Evolutionary conservation across 306 rosid species (phyloP).

Genomic region (Lathyrus sativus): DNA sequence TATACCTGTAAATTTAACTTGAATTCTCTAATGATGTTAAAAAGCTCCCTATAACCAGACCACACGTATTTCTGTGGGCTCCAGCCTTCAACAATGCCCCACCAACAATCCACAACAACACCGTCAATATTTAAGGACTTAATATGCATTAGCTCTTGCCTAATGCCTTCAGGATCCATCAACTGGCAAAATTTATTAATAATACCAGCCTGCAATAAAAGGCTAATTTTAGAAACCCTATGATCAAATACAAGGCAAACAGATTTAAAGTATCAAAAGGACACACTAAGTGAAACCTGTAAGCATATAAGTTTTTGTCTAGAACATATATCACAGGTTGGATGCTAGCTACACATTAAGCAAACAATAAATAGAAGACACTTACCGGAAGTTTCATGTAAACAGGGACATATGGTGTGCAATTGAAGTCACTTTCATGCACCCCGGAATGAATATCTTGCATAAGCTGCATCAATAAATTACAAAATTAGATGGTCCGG

Average conservation of each 20-base stretch:
- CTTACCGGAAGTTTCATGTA: constrained; percentile 76
- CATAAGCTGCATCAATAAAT: constrained; percentile 68
- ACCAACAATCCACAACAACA: constrained; percentile 89
- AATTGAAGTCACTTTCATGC: constrained; percentile 60
- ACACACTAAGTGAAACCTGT: constrained; percentile 26
- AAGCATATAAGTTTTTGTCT: constrained; percentile 15
- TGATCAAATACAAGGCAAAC: constrained; percentile 21
- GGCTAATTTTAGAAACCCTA: constrained; percentile 34
- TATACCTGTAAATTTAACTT: constrained; percentile 85
- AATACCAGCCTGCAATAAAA: constrained; percentile 69
- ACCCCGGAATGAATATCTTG: constrained; percentile 71
- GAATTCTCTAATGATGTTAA: constrained; percentile 72
- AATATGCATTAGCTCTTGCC: constrained; percentile 74
- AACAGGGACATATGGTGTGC: constrained; percentile 83
- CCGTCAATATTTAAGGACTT: constrained; percentile 83
- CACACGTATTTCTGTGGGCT: constrained; percentile 83
- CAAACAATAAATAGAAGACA: constrained; percentile 35
- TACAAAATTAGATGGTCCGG: constrained; percentile 38
- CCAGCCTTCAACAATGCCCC: constrained; percentile 97
- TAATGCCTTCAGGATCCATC: constrained; percentile 80
- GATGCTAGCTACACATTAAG: constrained; percentile 16
- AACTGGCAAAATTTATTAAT: constrained; percentile 83
- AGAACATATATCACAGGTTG: constrained; percentile 20
- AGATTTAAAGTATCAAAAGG: constrained; percentile 31
- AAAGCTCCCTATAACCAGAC: constrained; percentile 94